phyloP scores from a whole-genome alignment of 306 rosid species.

The Castanea crenata region DNA sequence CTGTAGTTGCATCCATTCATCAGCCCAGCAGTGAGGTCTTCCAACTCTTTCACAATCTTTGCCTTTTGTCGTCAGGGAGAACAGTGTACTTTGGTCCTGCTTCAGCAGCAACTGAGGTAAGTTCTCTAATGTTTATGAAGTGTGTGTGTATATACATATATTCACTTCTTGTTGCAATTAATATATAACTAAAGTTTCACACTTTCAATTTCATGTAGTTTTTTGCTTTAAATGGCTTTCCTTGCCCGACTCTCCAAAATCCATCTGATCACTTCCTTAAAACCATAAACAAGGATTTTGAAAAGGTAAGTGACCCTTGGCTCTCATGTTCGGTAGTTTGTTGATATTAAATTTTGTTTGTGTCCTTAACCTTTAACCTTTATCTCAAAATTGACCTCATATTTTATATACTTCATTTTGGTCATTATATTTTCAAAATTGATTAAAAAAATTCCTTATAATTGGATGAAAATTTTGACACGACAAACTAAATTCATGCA shows the following conservation, averaged over 20 bases:
- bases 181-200: neutral
- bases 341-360: neutral
- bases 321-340: neutral
- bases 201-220: conserved; percentile 34
- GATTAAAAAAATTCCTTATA: too few relatives aligned
- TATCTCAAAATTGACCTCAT: neutral
- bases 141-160: too few relatives aligned
- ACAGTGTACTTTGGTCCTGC: conserved; percentile 74
- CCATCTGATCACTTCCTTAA: conserved; percentile 75
- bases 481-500: too few relatives aligned
- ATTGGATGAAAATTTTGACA: too few relatives aligned
- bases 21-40: conserved; percentile 74
- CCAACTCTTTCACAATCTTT: conserved; percentile 60
- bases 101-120: conserved; percentile 54
- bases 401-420: neutral
- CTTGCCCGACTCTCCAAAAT: conserved; percentile 63
- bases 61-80: conserved; percentile 61
- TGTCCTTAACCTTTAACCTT: neutral
- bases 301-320: conserved; percentile 28
- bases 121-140: neutral
- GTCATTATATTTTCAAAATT: too few relatives aligned
- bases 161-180: neutral
- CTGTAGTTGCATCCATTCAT: conserved; percentile 62
- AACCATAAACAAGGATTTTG: conserved; percentile 72
- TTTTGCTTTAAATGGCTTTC: conserved; percentile 59